Evolutionary conservation across 139 green algal species (phyloP), one percentile per base, ranked within the genome.

Genomic region (Volvox africanus): DNA sequence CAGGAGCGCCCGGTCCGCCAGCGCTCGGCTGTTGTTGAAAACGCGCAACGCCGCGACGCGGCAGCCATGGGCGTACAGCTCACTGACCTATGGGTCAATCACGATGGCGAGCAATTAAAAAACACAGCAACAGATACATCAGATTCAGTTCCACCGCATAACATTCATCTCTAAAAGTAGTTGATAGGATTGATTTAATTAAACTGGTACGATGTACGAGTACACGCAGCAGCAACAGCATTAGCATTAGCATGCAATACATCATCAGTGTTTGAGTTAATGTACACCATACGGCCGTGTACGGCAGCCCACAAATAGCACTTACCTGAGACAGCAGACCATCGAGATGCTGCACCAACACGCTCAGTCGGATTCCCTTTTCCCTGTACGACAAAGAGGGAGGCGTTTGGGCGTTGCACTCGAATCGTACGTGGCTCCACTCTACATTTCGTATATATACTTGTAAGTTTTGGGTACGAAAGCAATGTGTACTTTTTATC

Each of bases 271-370:
- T n/a, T n/a, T n/a, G n/a, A n/a, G n/a, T n/a, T n/a, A n/a, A n/a
- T n/a, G n/a, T n/a, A n/a, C n/a, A n/a, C n/a, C n/a, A n/a, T n/a
- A n/a, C n/a, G n/a, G n/a, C n/a, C n/a, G n/a, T n/a, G n/a, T n/a
- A n/a, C n/a, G n/a, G n/a, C n/a, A 55, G 44, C 44, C 44, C 44
- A 55, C 9, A 55, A 26, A 75, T 75, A 32, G 11, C 67, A 26
- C 67, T 35, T 61, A 89, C 84, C 85, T 89, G 85, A 2, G n/a
- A 61, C 19, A 90, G 50, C 44, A 90, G 71, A 9, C 20, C 73
- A 55, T 90, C 86, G 50, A 90, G 71, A n/a, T 90, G 73, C 28
- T 90, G 67, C 86, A 90, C 86, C 71, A 90, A 32, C 50, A 61
- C 19, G 3, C 86, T 77, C 71, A 90, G 35, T 44, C 86, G 86